Base-by-base conservation (phyloP, 163 green algal genomes). In the Chlorella variabilis region DNA sequence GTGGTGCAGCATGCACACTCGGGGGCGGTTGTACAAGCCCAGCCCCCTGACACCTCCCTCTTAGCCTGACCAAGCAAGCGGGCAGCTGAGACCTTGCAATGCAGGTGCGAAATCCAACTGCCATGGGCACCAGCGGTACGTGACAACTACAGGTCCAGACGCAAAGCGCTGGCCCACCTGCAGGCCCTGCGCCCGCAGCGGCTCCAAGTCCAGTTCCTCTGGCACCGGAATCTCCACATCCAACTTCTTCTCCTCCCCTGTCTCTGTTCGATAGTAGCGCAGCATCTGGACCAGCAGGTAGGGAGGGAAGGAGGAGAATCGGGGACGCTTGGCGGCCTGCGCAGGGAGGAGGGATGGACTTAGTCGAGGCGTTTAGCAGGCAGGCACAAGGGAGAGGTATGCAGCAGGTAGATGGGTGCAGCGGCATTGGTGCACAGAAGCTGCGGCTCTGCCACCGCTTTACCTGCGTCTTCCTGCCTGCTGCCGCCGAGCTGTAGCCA, bases 161-260 rank as follows among this genome's bases (percentile, higher is more conserved):
- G n/a, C n/a, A n/a, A n/a, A n/a, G n/a, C n/a, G n/a, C n/a, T n/a
- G n/a, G 0, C 68, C 17, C 54, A 54, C 74, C 58, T 81, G 81
- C 27, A 90, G 84, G 2, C 95, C 96, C 0, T 4, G 45, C n/a
- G 65, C 86, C 1, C 96, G 78, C 83, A 99, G 89, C 18, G 68
- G 38, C 59, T 95, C 91, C 58, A 99, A 79, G 77, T 96, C 83
- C 27, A 99, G 75, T 49, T 86, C 58, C 38, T 96, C 89, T 0
- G 96, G 97, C 74, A 96, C 87, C n/a, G 97, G 91, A 82, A 98
- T 91, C 27, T 93, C 75, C 41, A 82, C 75, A 61, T 99, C 95
- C 75, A 98, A 86, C 92, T 97, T 99, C 82, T 93, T 96, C 27
- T 95, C 83, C 54, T 91, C 94, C 96, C 97, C 99, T 84, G 91